Base-by-base conservation (phyloP, 2,329 filamentous ascomycete genomes). In the Phoma sp. region DNA sequence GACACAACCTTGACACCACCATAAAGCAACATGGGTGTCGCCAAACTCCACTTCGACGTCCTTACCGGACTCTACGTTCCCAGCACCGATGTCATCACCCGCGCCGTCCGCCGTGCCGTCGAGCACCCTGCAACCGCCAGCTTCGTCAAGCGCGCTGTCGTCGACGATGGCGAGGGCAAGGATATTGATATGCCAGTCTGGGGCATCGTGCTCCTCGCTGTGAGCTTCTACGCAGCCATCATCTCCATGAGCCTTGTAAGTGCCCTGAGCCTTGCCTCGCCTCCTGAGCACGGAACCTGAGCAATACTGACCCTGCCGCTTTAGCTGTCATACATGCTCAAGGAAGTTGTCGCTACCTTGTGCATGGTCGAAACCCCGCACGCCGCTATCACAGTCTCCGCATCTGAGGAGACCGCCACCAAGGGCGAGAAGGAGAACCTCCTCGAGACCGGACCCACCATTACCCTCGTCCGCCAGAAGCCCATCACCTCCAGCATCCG, bases 401-500 rank as follows among this genome's bases (percentile, higher is more conserved):
- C 84, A 48, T 75, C 81, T 46, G 79, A 84, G 64, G 58, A 70
- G 76, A 35, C 70, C 43, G 68, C 71, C 22, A 66, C 75, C 30
- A 78, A 80, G 46, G 79, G 79, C 33, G 65, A 66, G 49, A 73
- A 75, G 46, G 67, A 72, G 46, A 61, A 70, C 51, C 68, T 73
- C 27, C 67, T 77, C 11, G 77, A 80, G 66, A 64, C 67, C 25
- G 70, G 67, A 27, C 70, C 74, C 14, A 71, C 74, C 60, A 67
- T 73, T 60, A 72, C 76, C 66, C 47, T 82, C 52, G 74, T 82
- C 59, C 77, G 78, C 57, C 77, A 81, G 61, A 80, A 81, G 70
- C 86, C 85, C 49, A 81, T 89, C 66, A 90, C 87, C 32, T 78
- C 81, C 48, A 83, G 78, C 60, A 82, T 89, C 66, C 79, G 82